Conservation (phyloP, 73 alveolate genomes). For the Paramecium bursaria region DNA sequence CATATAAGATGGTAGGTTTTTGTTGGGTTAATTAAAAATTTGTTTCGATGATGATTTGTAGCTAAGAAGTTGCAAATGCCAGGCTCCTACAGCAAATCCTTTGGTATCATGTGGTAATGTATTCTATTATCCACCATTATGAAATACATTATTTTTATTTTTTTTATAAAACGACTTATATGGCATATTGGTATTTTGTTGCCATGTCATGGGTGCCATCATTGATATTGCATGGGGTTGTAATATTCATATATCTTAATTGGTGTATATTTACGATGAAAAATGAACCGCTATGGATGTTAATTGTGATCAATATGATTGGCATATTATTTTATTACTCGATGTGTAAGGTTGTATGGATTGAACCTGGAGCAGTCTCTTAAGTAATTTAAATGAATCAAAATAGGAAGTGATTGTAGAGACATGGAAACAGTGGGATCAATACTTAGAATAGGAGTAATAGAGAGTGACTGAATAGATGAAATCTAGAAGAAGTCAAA, state of each 20-base stretch:
- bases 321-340: neutral
- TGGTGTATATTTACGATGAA: neutral
- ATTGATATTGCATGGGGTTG: neutral
- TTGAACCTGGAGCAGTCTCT: slow-evolving; percentile 21
- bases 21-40: slow-evolving; percentile 40
- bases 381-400: neutral
- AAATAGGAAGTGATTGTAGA: slow-evolving; percentile 34
- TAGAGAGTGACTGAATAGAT: slow-evolving; percentile 13
- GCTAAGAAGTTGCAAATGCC: slow-evolving; percentile 46
- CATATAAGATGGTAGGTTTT: slow-evolving; percentile 36
- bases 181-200: slow-evolving; percentile 26
- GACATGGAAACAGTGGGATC: slow-evolving; percentile 53
- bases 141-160: neutral
- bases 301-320: neutral
- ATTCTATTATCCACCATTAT: slow-evolving; percentile 31
- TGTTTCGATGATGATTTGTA: slow-evolving; percentile 39
- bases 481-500: slow-evolving; percentile 23
- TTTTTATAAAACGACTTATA: slow-evolving; percentile 40
- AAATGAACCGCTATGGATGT: neutral
- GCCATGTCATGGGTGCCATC: slow-evolving; percentile 58
- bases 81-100: slow-evolving; percentile 21
- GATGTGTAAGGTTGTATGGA: neutral
- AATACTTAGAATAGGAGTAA: slow-evolving; percentile 9
- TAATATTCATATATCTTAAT: slow-evolving; percentile 15
- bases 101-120: slow-evolving; percentile 48